Base-by-base conservation (phyloP, 2,329 filamentous ascomycete genomes). In the Penicillium sp. region DNA sequence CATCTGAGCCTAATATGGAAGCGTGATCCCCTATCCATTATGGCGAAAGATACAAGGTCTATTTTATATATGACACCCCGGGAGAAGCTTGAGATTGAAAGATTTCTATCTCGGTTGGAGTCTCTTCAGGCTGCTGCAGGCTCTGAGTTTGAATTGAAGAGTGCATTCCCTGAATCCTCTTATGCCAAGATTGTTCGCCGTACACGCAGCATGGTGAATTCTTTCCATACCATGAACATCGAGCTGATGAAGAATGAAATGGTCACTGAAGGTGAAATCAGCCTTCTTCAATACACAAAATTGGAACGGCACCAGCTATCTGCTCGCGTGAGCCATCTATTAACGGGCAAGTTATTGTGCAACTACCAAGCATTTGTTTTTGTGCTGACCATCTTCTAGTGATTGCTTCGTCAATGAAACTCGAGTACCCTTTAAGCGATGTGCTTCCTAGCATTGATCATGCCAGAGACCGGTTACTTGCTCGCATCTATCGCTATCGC, bases 1-100 rank as follows among this genome's bases (percentile, higher is more conserved):
- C 90, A 95, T 56, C 92, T 99, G 86, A 90, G 91, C 16, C 82
- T 99, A 33, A 92, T 97, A 61, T 99, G 94, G 94, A 96, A 93
- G 75, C 86, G 92, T 42, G 93, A 95, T 9, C 94, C 94, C 0
- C 78, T 99, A 25, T 88, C 89, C 5, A 84, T 87, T 7, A 81
- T 96, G 53, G 77, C 86, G 0, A 81, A 86, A 43, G 84, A 81
- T 56, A 59, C 64, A n/a, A 78, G 84, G 4, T 75, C 81, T 35
- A 69, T 78, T 53, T 84, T 86, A 6, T 97, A 96, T 71, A 91
- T 97, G 83, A 88, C 88, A 59, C 84, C 91, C n/a, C 84, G 87
- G 35, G 94, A 97, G 73, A 92, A 96, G 70, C 84, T 89, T 5
- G 88, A 91, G 40, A 82, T 99, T 51, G 91, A 96, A 68, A 86